Evolutionary conservation across 129 eudicot genomes (phyloP), one percentile per base, ranked within the genome.

Genomic region (Dittrichia graveolens): DNA sequence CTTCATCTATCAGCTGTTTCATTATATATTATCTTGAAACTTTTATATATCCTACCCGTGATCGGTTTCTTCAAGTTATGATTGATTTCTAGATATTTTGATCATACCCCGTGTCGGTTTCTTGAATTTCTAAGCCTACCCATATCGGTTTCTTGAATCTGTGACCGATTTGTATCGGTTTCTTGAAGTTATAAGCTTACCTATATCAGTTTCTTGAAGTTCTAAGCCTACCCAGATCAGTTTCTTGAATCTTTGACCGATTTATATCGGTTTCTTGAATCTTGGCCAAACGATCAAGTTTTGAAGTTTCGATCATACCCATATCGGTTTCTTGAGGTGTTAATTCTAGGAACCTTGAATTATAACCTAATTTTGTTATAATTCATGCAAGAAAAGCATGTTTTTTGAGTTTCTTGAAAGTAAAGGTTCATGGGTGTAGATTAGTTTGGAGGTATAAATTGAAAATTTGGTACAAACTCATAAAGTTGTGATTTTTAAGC

Each of bases 341-440:
- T 67, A 67, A 8, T 42, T 10, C 49, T 39, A 39, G 9, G n/a
- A 10, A 63, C 15, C 40, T 74, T 64, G 56, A 11, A 8, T 52
- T 18, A 49, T 42, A 12, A 61, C 49, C 62, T 61, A 47, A 46
- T 12, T 15, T 57, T 52, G 55, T 19, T 45, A 7, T 56, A 42
- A 9, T 48, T 44, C 14, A 57, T 55, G 49, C 48, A 70, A 78
- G 77, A 77, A 69, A 71, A 40, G 34, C 65, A 49, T 15, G 42
- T 57, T 57, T 64, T 73, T 55, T 73, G 39, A 8, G 74, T 53
- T 69, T 75, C 69, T 75, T 75, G 74, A 62, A 65, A 42, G 63
- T 48, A 59, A 73, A 79, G 78, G 42, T 72, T 45, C 67, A 71
- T 71, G 73, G 65, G 41, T 44, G 5, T 72, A 64, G 62, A 57